These are phyloP conservation scores for Jimgerdemannia flammicorona DNA, from an alignment of 192 early-diverging fungal genomes.

Conservation along the genomic window DNA sequence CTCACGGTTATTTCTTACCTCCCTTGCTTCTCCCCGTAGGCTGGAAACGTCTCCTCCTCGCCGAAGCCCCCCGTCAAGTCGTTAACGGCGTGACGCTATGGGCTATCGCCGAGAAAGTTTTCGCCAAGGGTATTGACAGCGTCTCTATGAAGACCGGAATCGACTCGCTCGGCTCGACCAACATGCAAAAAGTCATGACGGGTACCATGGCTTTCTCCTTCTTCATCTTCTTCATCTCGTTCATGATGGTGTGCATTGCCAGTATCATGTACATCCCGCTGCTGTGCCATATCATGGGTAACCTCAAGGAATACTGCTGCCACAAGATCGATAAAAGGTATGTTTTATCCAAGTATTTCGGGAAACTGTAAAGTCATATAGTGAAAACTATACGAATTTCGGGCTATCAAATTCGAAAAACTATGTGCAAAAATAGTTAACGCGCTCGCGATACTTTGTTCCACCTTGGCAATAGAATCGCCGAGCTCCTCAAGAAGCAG, in stretches of 20 bases:
- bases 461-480: slow-evolving; percentile 15
- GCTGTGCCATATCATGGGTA: slow-evolving; percentile 73
- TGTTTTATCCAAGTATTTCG: too few species aligned
- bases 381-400: too few species aligned
- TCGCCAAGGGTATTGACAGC: too few species aligned
- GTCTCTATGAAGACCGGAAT: too few species aligned
- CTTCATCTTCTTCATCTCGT: slow-evolving; percentile 53
- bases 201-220: slow-evolving; percentile 57
- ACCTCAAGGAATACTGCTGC: slow-evolving; percentile 85
- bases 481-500: slow-evolving; percentile 19
- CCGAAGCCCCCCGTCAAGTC: slow-evolving; percentile 80
- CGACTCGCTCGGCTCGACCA: too few species aligned
- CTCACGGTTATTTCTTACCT: too few species aligned
- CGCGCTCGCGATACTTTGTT: too few species aligned
- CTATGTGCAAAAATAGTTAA: too few species aligned
- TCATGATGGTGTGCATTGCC: slow-evolving; percentile 55
- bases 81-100: slow-evolving; percentile 56
- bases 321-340: slow-evolving; percentile 90
- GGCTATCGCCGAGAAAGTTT: slow-evolving; percentile 10
- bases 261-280: slow-evolving; percentile 78
- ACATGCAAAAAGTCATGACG: too few species aligned
- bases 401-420: too few species aligned
- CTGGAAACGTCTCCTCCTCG: slow-evolving; percentile 82
- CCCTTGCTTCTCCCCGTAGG: slow-evolving; percentile 29
- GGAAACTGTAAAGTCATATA: too few species aligned